A percentile compares a stretch with the other conserved stretches of the same genome.
Evolutionary conservation across 2,329 filamentous ascomycete species (phyloP).

Genomic region (Diplodia corticola): DNA sequence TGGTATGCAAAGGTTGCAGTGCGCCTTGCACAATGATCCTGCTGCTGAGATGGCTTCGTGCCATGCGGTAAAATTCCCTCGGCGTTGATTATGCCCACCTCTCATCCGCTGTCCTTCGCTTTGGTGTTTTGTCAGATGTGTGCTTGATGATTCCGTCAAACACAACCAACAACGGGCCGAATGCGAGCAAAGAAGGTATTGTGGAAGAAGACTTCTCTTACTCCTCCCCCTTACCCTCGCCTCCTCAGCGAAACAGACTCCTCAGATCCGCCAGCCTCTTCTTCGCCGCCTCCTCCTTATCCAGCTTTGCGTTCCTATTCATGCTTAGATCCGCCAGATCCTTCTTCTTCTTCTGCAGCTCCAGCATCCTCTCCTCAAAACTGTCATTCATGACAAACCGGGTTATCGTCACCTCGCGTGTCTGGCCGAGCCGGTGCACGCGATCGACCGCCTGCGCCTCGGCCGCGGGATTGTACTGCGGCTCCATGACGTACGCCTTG

Average conservation of each 20-base stretch:
- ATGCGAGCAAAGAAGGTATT: too few relatives aligned
- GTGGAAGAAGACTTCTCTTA: background rate
- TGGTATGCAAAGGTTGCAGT: too few relatives aligned
- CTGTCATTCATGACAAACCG: slow-evolving; percentile 87
- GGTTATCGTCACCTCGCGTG: slow-evolving; percentile 79
- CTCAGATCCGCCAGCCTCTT: slow-evolving; percentile 63
- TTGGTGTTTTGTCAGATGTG: too few relatives aligned
- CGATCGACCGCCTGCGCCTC: slow-evolving; percentile 94
- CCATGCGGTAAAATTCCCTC: too few relatives aligned
- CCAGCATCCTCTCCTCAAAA: slow-evolving; percentile 92
- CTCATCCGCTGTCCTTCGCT: too few relatives aligned
- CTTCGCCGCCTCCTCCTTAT: slow-evolving; percentile 63
- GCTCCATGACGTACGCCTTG: slow-evolving; percentile 95
- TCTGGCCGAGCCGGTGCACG: slow-evolving; percentile 84
- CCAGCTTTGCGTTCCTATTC: slow-evolving; percentile 48
- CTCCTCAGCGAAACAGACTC: slow-evolving; percentile 52
- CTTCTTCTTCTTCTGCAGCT: slow-evolving; percentile 89
- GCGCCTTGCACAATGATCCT: too few relatives aligned
- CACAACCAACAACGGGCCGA: too few relatives aligned
- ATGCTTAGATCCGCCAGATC: slow-evolving; percentile 79
- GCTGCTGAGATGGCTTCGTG: too few relatives aligned
- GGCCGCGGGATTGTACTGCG: slow-evolving; percentile 93
- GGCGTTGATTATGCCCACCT: too few relatives aligned
- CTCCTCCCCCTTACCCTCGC: background rate
- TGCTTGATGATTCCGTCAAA: too few relatives aligned